Percentiles rank a stretch among this genome's conserved stretches.
phyloP scores from a whole-genome alignment of 129 eudicot species.

The Sambucus nigra region DNA sequence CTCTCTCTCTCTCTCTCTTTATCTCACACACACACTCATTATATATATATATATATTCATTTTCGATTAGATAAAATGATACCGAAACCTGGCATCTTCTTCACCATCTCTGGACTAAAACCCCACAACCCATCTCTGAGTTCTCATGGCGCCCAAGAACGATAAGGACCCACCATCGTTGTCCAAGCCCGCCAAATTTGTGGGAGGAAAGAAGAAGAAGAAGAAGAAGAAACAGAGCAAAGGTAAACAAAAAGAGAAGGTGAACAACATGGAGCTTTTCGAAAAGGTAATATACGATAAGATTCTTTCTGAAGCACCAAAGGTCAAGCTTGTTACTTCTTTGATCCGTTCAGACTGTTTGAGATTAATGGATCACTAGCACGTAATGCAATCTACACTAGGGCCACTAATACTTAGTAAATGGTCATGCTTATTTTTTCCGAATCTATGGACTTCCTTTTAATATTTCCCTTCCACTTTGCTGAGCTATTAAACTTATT shows the following conservation, averaged over 20 bases:
- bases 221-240: slow-evolving; percentile 98
- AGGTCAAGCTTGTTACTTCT: slow-evolving; percentile 77
- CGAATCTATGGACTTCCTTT: no score
- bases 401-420: slow-evolving; percentile 56
- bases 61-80: no score
- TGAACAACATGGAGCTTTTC: slow-evolving; percentile 89
- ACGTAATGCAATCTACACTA: slow-evolving; percentile 68
- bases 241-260: slow-evolving; percentile 98
- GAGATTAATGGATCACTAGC: slow-evolving; percentile 86
- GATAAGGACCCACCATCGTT: slow-evolving; percentile 76
- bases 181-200: slow-evolving; percentile 81
- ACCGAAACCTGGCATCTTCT: slow-evolving; percentile 12
- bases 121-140: slow-evolving; percentile 12
- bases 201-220: slow-evolving; percentile 89
- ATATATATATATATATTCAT: no score
- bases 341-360: slow-evolving; percentile 76
- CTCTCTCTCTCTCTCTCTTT: no score
- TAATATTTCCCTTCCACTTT: no score
- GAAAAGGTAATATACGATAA: slow-evolving; percentile 89
- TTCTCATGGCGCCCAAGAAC: slow-evolving; percentile 66
- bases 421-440: no score
- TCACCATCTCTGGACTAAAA: background rate
- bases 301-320: slow-evolving; percentile 85
- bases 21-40: no score
- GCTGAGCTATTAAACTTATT: no score